Percentiles rank a stretch among this genome's conserved stretches.
These are phyloP conservation scores for Boletus tomentosulus DNA, from an alignment of 768 basidiomycete genomes.

Conservation along the genomic window DNA sequence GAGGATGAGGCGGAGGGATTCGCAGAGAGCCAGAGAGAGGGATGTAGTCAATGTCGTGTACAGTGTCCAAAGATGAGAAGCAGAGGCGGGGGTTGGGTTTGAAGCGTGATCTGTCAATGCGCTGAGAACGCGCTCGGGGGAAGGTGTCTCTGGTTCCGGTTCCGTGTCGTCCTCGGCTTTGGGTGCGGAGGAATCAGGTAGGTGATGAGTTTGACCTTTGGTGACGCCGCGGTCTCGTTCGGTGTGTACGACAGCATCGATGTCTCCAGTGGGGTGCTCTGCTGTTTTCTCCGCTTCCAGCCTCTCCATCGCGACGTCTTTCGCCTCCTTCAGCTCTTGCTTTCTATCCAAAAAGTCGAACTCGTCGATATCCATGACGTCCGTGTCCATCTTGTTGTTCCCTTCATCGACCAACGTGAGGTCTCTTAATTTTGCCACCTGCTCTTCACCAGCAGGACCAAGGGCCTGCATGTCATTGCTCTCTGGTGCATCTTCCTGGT, in stretches of 20 bases:
- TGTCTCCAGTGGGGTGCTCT: conserved; percentile 25
- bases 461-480: conserved; percentile 83
- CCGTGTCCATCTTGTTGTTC: conserved; percentile 34
- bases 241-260: conserved; percentile 43
- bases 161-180: conserved; percentile 29
- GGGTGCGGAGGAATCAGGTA: conserved; percentile 24
- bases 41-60: conserved; percentile 91
- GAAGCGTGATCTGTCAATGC: conserved; percentile 18
- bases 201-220: conserved; percentile 5
- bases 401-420: conserved; percentile 71
- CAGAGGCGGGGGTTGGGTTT: conserved; percentile 30
- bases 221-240: conserved; percentile 15
- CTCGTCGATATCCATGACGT: conserved; percentile 51
- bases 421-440: conserved; percentile 76
- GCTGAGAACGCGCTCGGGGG: conserved; percentile 19
- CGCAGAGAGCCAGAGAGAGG: conserved; percentile 87
- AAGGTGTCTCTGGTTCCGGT: conserved; percentile 12
- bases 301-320: conserved; percentile 22
- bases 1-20: conserved; percentile 93
- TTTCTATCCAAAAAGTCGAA: conserved; percentile 1
- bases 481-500: conserved; percentile 57
- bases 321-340: conserved; percentile 26
- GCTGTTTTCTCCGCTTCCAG: conserved; percentile 28
- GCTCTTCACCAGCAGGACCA: conserved; percentile 81
- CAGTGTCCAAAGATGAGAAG: conserved; percentile 80